Evolutionary conservation across 352 stramenopile species (phyloP).

Genomic region (Phytophthora palmivora): DNA sequence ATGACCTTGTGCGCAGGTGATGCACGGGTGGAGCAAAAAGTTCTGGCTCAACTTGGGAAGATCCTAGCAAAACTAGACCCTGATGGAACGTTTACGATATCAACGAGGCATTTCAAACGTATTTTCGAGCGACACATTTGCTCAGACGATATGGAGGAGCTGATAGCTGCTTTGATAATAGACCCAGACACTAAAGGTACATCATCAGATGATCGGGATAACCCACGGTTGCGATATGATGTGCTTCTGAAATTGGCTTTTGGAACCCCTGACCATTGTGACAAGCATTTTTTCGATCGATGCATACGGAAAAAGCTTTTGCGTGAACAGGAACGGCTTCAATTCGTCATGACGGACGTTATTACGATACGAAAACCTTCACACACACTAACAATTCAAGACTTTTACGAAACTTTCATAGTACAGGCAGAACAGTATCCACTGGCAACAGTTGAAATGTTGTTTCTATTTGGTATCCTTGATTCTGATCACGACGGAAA

Average conservation of each 20-base stretch:
- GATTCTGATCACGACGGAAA: constrained; percentile 30
- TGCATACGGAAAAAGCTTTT: constrained; percentile 35
- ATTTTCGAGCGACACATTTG: constrained; percentile 65
- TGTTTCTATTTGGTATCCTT: constrained; percentile 49
- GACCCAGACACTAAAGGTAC: background rate
- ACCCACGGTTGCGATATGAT: constrained; percentile 46
- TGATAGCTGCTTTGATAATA: constrained; percentile 27
- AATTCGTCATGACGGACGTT: constrained; percentile 18
- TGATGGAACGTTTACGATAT: constrained; percentile 37
- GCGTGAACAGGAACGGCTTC: constrained; percentile 16
- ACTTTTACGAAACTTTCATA: constrained; percentile 24
- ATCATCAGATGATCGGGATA: background rate
- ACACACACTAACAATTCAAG: constrained; percentile 19
- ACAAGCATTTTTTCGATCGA: constrained; percentile 19
- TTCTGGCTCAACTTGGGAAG: constrained; percentile 54
- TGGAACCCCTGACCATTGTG: constrained; percentile 40
- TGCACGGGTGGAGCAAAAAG: constrained; percentile 29
- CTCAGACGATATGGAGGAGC: constrained; percentile 40
- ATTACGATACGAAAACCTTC: constrained; percentile 20
- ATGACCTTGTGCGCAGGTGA: constrained; percentile 44
- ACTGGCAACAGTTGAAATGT: constrained; percentile 32
- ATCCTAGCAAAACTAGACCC: constrained; percentile 66
- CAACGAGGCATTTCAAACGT: constrained; percentile 46
- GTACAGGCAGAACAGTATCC: constrained; percentile 4
- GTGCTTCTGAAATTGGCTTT: constrained; percentile 64